Evolutionary conservation across 495 filamentous ascomycete genomes (phyloP), one percentile per base, ranked within the genome.

Genomic region (Penicillium malachiteum): DNA sequence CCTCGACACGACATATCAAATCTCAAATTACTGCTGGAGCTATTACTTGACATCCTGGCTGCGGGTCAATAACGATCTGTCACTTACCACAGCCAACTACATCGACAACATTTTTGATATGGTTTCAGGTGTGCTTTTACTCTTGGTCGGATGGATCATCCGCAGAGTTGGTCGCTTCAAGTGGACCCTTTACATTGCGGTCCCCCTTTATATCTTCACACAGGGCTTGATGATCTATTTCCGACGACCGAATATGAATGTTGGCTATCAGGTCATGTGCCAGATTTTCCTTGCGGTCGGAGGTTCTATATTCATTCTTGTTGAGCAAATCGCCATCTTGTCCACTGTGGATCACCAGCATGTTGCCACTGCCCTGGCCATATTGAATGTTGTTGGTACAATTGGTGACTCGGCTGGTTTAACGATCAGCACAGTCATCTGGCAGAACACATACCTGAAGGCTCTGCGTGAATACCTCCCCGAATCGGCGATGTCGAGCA

Each of bases 261-360:
- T 87, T 33, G 85, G 83, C 14, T 87, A 84, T 64, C 73, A 89
- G 34, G 71, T 87, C 65, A 86, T 88, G 81, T 84, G 79, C 60
- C 84, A 89, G 63, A 84, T 89, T 61, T 81, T 87, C 68, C 84
- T 88, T 58, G 78, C 85, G 18, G 75, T 89, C 44, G 72, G 75
- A 26, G 84, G 82, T 5, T 76, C 80, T n/a, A 78, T 71, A 8
- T 64, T 83, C 7, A 54, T 88, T 49, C 81, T 88, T 59, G 73
- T 67, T 50, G 81, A 84, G 59, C 80, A 89, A 58, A 80, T 88
- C 33, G 82, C 84, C 2, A 78, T 81, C 64, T 79, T 88, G 77
- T 84, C 87, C 2, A 81, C 79, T 2, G 73, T 79, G 0, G 66
- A 74, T 3, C 87, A 89, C 52, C 75, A 87, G 51, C 71, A 87